These are phyloP conservation scores for Fraxinus xanthoxyloides DNA, from an alignment of 305 asterid genomes.

Conservation along the genomic window DNA sequence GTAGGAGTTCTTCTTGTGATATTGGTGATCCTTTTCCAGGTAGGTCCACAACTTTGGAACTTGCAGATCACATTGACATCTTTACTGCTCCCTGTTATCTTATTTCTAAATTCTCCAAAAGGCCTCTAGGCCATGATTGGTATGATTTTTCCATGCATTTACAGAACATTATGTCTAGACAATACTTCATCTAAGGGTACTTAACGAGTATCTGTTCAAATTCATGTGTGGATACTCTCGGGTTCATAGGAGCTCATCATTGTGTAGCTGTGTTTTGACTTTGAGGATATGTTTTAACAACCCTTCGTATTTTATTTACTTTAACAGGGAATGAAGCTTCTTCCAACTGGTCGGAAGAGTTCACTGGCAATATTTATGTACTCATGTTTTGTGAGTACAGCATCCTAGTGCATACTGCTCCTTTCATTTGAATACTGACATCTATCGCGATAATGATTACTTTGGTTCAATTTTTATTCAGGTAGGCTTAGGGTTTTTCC, in stretches of 20 bases:
- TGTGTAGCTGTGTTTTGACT: not conserved
- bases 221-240: not conserved
- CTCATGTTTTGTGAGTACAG: slow-evolving; percentile 70
- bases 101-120: slow-evolving; percentile 11
- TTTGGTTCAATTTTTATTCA: slow-evolving; percentile 29
- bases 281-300: not conserved
- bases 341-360: slow-evolving; percentile 82
- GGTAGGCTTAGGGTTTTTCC: slow-evolving; percentile 83
- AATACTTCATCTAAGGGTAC: not conserved
- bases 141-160: not conserved
- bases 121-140: not conserved
- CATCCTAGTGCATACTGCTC: slow-evolving; percentile 2
- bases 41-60: slow-evolving; percentile 15
- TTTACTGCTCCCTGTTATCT: not conserved
- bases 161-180: not conserved
- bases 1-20: slow-evolving; percentile 75
- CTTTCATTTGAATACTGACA: not conserved
- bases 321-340: slow-evolving; percentile 92
- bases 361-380: slow-evolving; percentile 71
- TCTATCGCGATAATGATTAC: slow-evolving; percentile 16
- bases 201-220: slow-evolving; percentile 8
- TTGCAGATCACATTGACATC: not conserved
- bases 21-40: slow-evolving; percentile 91
- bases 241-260: not conserved
- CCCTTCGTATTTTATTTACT: slow-evolving; percentile 14